Base-by-base conservation (phyloP, 2,329 filamentous ascomycete species). In the Harringtonia lauricola region DNA sequence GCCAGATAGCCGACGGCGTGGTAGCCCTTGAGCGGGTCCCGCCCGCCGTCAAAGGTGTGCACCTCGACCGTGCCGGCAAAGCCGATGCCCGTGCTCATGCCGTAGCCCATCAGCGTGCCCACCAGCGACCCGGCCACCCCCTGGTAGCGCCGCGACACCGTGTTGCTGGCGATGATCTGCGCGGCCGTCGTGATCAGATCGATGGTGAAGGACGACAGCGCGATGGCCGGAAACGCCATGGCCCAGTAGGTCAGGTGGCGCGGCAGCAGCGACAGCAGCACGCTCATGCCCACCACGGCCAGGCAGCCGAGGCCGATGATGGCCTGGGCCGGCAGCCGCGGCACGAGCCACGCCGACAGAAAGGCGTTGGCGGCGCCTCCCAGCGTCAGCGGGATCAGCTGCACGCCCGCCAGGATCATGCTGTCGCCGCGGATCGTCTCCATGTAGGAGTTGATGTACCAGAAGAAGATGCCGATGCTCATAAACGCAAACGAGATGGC, bases 141-240 rank as follows among this genome's bases (percentile, higher is more conserved):
- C 40, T 75, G 70, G 18, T 75, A 62, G 5, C 62, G 59, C 3
- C 61, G 57, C 2, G 52, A 59, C 19, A 75, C 70, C 1, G 62
- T 64, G 44, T 74, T 71, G 42, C 70, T 73, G 0, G 70, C 67
- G 44, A 75, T 71, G 4, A 75, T 69, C 46, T 74, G 68, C 0
- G 68, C 68, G 0, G 66, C 67, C 0, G 68, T 65, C 41, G 65
- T 71, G 5, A 71, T 60, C 2, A 74, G 63, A 46, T 74, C 71
- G 0, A 68, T 67, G 24, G 64, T 68, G 50, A 66, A 52, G 2
- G 57, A 52, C 2, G 50, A 50, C 1, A 65, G 21, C 1, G 62
- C 1, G 9, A 52, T 51, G 30, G 62, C 59, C 1, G 63, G 66
- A 40, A 74, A 73, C 0, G 56, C 49, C 42, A 64, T 59, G 4